phyloP scores from a whole-genome alignment of 2,329 filamentous ascomycete genomes.

The Fusarium pseudocircinatum region DNA sequence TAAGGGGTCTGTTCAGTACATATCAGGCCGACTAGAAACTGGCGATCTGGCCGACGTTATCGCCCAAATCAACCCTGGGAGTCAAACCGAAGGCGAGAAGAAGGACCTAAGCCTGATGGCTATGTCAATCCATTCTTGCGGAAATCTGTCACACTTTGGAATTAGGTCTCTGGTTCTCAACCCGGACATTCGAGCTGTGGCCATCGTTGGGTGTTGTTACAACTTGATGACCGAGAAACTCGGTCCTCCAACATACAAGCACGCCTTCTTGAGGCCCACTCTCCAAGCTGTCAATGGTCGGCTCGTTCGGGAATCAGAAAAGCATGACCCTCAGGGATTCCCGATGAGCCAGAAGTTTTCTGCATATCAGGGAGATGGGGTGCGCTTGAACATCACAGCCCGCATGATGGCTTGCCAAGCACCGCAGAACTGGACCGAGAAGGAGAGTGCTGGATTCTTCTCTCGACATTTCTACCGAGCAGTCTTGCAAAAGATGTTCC shows the following conservation, averaged over 20 bases:
- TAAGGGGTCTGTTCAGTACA: constrained; percentile 78
- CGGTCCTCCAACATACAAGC: constrained; percentile 86
- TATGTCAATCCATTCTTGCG: constrained; percentile 95
- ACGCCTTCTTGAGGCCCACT: constrained; percentile 77
- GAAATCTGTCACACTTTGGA: constrained; percentile 95
- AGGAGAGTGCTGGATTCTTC: constrained; percentile 89
- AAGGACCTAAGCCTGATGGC: constrained; percentile 74
- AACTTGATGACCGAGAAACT: constrained; percentile 93
- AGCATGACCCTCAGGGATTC: constrained; percentile 90
- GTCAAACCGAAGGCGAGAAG: constrained; percentile 33
- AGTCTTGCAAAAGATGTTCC: constrained; percentile 88
- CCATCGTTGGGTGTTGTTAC: constrained; percentile 98
- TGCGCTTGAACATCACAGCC: constrained; percentile 93
- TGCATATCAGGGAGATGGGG: constrained; percentile 67
- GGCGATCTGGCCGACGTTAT: constrained; percentile 77
- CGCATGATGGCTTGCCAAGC: constrained; percentile 99
- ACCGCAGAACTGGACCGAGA: constrained; percentile 86
- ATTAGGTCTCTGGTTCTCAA: constrained; percentile 88
- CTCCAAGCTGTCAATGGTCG: constrained; percentile 74
- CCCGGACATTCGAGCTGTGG: constrained; percentile 85
- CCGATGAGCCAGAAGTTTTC: constrained; percentile 83
- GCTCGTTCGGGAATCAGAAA: constrained; percentile 72
- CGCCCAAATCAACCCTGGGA: constrained; percentile 60
- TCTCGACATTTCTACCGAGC: constrained; percentile 92
- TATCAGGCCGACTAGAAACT: constrained; percentile 77